Evolutionary conservation across 495 filamentous ascomycete genomes (phyloP).

Genomic region (Xylaria telfairii): DNA sequence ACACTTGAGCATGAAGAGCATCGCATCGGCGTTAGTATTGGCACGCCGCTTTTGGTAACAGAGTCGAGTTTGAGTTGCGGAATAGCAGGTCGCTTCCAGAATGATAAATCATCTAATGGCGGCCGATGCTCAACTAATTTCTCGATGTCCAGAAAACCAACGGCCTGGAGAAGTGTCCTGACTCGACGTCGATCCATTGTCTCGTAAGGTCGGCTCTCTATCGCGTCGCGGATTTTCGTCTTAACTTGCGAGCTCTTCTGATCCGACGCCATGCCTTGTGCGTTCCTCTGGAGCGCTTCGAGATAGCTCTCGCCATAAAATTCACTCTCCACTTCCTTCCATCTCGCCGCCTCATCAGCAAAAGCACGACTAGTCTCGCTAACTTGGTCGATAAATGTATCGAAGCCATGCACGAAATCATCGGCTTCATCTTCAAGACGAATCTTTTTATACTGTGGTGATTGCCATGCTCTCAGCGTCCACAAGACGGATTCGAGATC

Average conservation of each 20-base stretch:
- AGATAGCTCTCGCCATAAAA: background rate
- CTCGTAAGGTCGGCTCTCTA: background rate
- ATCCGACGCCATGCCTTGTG: background rate
- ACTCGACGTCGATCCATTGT: background rate
- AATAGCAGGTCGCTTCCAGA: background rate
- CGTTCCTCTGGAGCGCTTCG: background rate
- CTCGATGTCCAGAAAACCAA: conserved; percentile 7
- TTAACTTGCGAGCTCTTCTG: conserved; percentile 4
- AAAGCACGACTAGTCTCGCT: background rate
- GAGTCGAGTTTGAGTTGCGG: conserved; percentile 6
- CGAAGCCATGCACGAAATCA: background rate
- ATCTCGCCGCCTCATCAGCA: background rate
- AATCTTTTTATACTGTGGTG: background rate
- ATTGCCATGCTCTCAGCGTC: conserved; percentile 3
- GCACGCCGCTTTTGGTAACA: conserved; percentile 1
- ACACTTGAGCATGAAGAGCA: conserved; percentile 4
- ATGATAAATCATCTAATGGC: background rate
- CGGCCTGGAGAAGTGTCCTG: background rate
- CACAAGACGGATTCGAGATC: conserved; percentile 1
- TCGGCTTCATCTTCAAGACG: background rate
- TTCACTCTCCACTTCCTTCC: background rate
- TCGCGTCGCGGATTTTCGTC: background rate
- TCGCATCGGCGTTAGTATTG: background rate
- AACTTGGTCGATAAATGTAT: conserved; percentile 3
- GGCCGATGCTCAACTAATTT: conserved; percentile 4